phyloP scores from a whole-genome alignment of 83 land plant genomes.

The Larix sibirica region DNA sequence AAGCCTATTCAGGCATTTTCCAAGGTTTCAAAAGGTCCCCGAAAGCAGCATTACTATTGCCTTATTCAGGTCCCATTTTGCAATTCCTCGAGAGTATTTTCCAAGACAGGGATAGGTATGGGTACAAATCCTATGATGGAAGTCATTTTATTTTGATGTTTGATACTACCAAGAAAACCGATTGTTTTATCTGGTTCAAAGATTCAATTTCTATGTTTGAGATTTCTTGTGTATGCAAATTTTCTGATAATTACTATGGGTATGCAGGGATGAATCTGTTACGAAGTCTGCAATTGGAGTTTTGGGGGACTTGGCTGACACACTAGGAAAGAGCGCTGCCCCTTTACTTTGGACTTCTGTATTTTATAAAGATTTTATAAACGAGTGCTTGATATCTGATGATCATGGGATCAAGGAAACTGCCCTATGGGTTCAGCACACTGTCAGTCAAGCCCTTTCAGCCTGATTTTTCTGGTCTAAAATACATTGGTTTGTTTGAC shows the following conservation, averaged over 20 bases:
- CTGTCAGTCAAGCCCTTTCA: conserved; percentile 63
- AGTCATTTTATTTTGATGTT: neutral
- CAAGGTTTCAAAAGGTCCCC: conserved; percentile 77
- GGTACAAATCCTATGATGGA: too few species aligned
- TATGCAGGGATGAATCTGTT: conserved; percentile 81
- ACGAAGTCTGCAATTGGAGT: conserved; percentile 88
- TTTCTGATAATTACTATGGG: neutral
- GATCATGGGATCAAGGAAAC: conserved; percentile 84
- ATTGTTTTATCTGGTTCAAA: neutral
- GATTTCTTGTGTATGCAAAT: neutral
- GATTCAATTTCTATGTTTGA: neutral
- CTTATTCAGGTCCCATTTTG: conserved; percentile 62
- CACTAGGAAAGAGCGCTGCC: conserved; percentile 75
- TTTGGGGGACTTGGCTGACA: conserved; percentile 90
- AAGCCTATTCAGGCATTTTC: conserved; percentile 82
- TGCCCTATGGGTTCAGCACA: conserved; percentile 86
- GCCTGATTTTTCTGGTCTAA: conserved; percentile 28
- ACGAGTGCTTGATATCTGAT: conserved; percentile 83
- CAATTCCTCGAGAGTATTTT: conserved; percentile 71
- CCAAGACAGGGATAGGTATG: conserved; percentile 72
- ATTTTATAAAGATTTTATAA: conserved; percentile 79
- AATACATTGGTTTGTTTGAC: neutral
- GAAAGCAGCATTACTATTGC: conserved; percentile 58
- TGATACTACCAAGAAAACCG: neutral
- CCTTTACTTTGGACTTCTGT: conserved; percentile 67